Base-by-base conservation (phyloP, 805 yeast genomes). In the Candida succiphila region DNA sequence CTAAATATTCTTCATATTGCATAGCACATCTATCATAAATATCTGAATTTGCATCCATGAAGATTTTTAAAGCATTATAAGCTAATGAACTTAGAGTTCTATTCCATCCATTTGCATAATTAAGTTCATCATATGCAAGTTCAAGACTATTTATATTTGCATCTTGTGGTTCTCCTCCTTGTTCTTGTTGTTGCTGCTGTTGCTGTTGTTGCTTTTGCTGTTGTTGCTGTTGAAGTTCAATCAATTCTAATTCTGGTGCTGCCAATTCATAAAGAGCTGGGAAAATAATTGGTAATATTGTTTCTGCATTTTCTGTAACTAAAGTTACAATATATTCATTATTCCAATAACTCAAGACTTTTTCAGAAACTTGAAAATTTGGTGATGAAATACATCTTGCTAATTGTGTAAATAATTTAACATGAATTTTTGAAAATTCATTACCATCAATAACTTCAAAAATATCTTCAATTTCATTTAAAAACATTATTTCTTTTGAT, bases 361-460 rank as follows among this genome's bases (percentile, higher is more conserved):
- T 86, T 60, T 92, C 98, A 37, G 94, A 82, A 18, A 92, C 96
- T 67, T 92, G 98, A 66, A 92, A 94, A 62, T 92, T 97, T 19
- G 95, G 85, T 2, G 95, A 83, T 19, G 94, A 72, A 26, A 92
- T 88, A 61, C 97, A 89, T 58, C 83, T 86, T 32, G 95, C 82
- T 43, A 92, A 69, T 60, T 92, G 98, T 21, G 89, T 94, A 60
- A 88, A 88, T 31, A 92, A 63, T 4, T 97, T 97, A 3, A 87
- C 82, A 58, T 88, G 94, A 42, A 92, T 84, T 59, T 86, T 85
- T 43, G 77, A 73, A 54, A 92, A 92, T 59, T 92, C 97, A 37
- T 72, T 65, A 12, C 96, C 95, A 58, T 89, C 96, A 67, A 89
- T 86, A 20, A 86, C 92, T 61, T 92, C 98, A 53, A 88, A 85